phyloP scores from a whole-genome alignment of 768 basidiomycete genomes.

The Suillus paluster region DNA sequence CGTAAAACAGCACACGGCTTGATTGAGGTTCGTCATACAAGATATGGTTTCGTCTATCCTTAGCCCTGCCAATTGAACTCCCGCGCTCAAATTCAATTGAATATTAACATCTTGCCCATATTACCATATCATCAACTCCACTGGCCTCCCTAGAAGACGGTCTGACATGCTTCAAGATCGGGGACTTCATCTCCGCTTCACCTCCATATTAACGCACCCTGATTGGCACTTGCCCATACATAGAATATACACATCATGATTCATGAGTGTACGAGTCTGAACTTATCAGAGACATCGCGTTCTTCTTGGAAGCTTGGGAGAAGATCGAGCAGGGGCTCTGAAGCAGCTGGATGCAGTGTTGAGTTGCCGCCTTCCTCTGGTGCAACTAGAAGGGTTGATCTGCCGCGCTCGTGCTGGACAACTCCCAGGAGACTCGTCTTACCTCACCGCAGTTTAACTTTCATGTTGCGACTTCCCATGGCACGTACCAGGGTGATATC shows the following conservation, averaged over 20 bases:
- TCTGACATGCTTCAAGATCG: neutral
- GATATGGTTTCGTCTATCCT: neutral
- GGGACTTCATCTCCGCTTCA: slow-evolving; percentile 1
- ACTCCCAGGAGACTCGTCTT: neutral
- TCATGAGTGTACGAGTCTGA: neutral
- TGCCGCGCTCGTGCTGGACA: neutral
- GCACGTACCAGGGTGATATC: neutral
- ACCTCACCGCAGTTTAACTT: neutral
- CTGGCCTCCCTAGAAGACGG: neutral
- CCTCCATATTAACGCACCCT: neutral
- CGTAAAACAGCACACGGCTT: slow-evolving; percentile 1
- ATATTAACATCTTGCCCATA: neutral
- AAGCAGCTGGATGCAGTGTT: neutral
- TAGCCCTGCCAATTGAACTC: neutral
- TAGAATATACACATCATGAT: neutral
- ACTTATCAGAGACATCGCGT: neutral
- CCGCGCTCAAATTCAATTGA: neutral
- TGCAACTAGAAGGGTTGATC: neutral
- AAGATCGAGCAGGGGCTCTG: neutral
- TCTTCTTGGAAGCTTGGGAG: neutral
- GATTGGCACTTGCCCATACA: slow-evolving; percentile 3
- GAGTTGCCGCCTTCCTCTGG: neutral
- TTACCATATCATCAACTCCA: neutral
- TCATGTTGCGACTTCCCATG: neutral
- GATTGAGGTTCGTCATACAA: neutral